Percentiles rank a stretch among this genome's conserved stretches.
Conservation (phyloP, 495 filamentous ascomycete species). For the Cercophora samala region DNA sequence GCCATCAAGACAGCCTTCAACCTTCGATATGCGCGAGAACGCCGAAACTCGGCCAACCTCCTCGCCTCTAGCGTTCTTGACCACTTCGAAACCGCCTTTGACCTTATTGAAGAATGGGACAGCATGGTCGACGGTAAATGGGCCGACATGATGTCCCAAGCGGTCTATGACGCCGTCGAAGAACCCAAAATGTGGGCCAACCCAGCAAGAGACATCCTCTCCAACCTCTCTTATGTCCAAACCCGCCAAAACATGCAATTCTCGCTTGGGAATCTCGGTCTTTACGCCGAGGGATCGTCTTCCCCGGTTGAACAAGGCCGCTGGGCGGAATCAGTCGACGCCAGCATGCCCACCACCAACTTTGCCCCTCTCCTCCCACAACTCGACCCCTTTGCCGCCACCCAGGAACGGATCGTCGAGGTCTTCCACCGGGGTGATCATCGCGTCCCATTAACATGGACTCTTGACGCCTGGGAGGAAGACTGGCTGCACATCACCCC, state of each 20-base stretch:
- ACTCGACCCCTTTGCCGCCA: constrained; percentile 53
- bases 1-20: constrained; percentile 47
- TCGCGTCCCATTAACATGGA: constrained; percentile 43
- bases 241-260: constrained; percentile 41
- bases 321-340: constrained; percentile 41
- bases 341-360: constrained; percentile 36
- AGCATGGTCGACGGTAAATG: constrained; percentile 58
- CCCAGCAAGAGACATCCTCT: constrained; percentile 53
- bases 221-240: constrained; percentile 49
- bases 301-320: constrained; percentile 54
- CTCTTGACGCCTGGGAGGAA: constrained; percentile 38
- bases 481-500: constrained; percentile 50
- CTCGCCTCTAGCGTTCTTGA: constrained; percentile 49
- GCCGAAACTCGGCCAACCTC: constrained; percentile 56
- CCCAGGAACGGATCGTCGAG: constrained; percentile 49
- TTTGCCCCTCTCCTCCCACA: constrained; percentile 46
- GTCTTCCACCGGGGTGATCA: constrained; percentile 55
- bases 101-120: constrained; percentile 55
- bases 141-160: constrained; percentile 56
- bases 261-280: constrained; percentile 56
- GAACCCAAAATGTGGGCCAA: constrained; percentile 48
- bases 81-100: constrained; percentile 53
- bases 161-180: constrained; percentile 37
- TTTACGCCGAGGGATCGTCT: constrained; percentile 53
- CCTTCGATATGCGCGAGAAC: constrained; percentile 53